phyloP scores from a whole-genome alignment of 176 grass and related monocot genomes.

The Juncus inflexus region DNA sequence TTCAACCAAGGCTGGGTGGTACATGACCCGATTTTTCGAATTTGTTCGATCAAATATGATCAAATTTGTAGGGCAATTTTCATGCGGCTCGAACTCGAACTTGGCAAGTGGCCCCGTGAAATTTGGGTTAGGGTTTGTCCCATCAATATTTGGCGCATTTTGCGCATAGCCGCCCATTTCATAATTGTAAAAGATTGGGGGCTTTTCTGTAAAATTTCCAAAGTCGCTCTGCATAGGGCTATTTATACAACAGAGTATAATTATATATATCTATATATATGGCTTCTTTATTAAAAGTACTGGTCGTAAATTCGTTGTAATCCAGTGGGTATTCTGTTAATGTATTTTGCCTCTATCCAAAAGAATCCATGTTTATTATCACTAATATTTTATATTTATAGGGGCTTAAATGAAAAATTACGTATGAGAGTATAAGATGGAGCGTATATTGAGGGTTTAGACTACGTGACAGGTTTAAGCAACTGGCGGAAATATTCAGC shows the following conservation, averaged over 20 bases:
- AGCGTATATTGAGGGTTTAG: conserved; percentile 19
- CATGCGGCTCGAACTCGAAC: conserved; percentile 50
- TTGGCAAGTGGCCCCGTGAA: conserved; percentile 17
- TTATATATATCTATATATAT: conserved; percentile 11
- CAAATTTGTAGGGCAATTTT: conserved; percentile 65
- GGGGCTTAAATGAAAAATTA: background rate
- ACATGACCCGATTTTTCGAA: conserved; percentile 51
- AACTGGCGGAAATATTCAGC: conserved; percentile 91
- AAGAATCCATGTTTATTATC: conserved; percentile 34
- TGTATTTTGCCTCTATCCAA: conserved; percentile 26
- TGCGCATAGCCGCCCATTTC: conserved; percentile 32
- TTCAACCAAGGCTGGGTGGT: conserved; percentile 46
- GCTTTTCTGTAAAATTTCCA: conserved; percentile 37
- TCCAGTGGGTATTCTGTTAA: background rate
- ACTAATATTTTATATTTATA: conserved; percentile 23
- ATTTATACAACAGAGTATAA: background rate
- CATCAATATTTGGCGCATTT: conserved; percentile 21
- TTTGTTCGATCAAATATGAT: conserved; percentile 58
- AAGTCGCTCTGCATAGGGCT: conserved; percentile 61
- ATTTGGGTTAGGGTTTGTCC: conserved; percentile 24
- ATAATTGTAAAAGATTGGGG: conserved; percentile 26
- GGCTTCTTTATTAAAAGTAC: conserved; percentile 4
- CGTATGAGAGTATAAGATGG: conserved; percentile 8
- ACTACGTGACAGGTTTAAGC: conserved; percentile 94
- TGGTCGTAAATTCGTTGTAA: background rate